Evolutionary conservation across 345 rosid species (phyloP).

Genomic region (Murraya koenigii): DNA sequence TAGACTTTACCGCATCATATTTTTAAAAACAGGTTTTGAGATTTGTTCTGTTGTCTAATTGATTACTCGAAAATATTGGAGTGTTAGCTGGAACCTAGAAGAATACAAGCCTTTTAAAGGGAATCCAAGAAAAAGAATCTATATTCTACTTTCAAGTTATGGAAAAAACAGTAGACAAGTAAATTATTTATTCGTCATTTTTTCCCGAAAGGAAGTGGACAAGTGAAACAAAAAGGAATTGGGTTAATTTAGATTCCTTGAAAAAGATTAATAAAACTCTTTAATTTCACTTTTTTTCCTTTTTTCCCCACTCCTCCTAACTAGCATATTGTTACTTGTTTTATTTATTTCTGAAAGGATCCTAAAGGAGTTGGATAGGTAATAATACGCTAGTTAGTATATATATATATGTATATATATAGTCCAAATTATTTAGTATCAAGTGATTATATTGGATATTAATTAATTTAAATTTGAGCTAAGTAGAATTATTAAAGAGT

Average conservation of each 20-base stretch:
- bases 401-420: too few relatives aligned
- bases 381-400: too few relatives aligned
- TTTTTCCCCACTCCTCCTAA: background rate
- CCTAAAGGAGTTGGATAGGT: too few relatives aligned
- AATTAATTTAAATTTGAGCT: too few relatives aligned
- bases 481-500: too few relatives aligned
- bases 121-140: background rate
- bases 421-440: too few relatives aligned
- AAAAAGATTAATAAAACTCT: background rate
- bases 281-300: background rate
- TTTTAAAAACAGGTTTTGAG: background rate
- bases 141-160: background rate
- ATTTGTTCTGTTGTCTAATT: background rate
- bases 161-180: background rate
- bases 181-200: too few relatives aligned
- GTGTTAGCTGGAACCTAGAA: background rate
- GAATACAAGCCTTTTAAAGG: too few relatives aligned
- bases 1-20: too few relatives aligned
- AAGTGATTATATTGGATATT: too few relatives aligned
- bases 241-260: background rate
- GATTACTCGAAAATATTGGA: background rate
- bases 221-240: background rate
- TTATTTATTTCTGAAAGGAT: too few relatives aligned
- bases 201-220: background rate
- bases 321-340: too few relatives aligned